These are phyloP conservation scores for Pythium plurisporium DNA, from an alignment of 352 stramenopile genomes.

Conservation along the genomic window DNA sequence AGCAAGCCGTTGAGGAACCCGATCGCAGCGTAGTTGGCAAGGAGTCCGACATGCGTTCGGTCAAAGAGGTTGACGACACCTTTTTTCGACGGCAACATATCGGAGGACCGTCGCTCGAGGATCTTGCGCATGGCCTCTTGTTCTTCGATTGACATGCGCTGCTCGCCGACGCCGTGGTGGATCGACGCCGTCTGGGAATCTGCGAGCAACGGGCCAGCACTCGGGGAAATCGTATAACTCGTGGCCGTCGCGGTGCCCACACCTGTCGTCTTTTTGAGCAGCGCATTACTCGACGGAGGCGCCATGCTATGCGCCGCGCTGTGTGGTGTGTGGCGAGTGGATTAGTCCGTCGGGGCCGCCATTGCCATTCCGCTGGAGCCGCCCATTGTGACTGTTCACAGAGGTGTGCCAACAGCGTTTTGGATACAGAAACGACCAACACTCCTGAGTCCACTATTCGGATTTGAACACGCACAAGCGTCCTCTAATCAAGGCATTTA, in stretches of 20 bases:
- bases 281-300: conserved; percentile 2
- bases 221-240: too few species aligned
- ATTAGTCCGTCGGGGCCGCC: neutral
- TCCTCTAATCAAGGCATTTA: conserved; percentile 16
- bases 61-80: conserved; percentile 39
- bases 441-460: conserved; percentile 8
- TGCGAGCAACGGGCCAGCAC: too few species aligned
- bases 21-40: conserved; percentile 70
- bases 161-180: neutral
- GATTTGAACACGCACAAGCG: neutral
- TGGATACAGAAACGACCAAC: conserved; percentile 18
- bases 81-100: conserved; percentile 37
- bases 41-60: conserved; percentile 38
- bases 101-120: conserved; percentile 31
- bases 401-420: too few species aligned
- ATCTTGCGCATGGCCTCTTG: conserved; percentile 35
- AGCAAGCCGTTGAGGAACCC: conserved; percentile 69
- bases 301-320: conserved; percentile 7
- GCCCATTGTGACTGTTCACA: neutral
- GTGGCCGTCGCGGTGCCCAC: neutral
- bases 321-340: neutral
- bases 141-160: conserved; percentile 3
- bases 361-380: neutral
- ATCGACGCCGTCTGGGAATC: neutral
- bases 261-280: conserved; percentile 16